Percentiles rank a stretch among this genome's conserved stretches.
phyloP scores from a whole-genome alignment of 345 rosid species.

The Salix viminalis region DNA sequence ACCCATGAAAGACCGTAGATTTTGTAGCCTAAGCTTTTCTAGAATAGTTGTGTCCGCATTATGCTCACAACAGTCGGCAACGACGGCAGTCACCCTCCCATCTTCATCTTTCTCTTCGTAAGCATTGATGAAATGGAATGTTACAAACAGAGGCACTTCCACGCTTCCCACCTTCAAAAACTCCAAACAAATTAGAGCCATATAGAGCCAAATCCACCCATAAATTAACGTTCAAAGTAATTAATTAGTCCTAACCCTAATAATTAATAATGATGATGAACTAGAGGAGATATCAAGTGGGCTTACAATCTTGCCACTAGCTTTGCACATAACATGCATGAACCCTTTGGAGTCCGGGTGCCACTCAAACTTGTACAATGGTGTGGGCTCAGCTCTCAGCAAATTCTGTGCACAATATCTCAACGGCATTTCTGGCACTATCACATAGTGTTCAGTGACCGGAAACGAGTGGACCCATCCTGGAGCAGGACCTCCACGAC shows the following conservation, averaged over 20 bases:
- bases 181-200: neutral
- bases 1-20: slow-evolving; percentile 60
- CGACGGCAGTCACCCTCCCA: slow-evolving; percentile 55
- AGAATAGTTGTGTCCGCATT: slow-evolving; percentile 72
- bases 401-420: slow-evolving; percentile 75
- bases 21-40: slow-evolving; percentile 71
- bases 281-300: neutral
- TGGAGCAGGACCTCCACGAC: slow-evolving; percentile 76
- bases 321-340: slow-evolving; percentile 78
- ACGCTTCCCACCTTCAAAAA: slow-evolving; percentile 70
- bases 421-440: slow-evolving; percentile 91
- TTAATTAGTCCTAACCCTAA: neutral
- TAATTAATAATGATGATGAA: neutral
- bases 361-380: slow-evolving; percentile 90
- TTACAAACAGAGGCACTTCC: slow-evolving; percentile 81
- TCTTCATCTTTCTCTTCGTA: slow-evolving; percentile 81
- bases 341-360: slow-evolving; percentile 72
- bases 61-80: slow-evolving; percentile 93
- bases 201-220: neutral
- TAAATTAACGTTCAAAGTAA: neutral
- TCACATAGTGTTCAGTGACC: slow-evolving; percentile 70
- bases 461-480: slow-evolving; percentile 99
- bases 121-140: slow-evolving; percentile 93
- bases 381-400: slow-evolving; percentile 85
- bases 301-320: slow-evolving; percentile 80